Conservation (phyloP, 1,284 basidiomycete species). For the Papiliotrema laurentii region DNA sequence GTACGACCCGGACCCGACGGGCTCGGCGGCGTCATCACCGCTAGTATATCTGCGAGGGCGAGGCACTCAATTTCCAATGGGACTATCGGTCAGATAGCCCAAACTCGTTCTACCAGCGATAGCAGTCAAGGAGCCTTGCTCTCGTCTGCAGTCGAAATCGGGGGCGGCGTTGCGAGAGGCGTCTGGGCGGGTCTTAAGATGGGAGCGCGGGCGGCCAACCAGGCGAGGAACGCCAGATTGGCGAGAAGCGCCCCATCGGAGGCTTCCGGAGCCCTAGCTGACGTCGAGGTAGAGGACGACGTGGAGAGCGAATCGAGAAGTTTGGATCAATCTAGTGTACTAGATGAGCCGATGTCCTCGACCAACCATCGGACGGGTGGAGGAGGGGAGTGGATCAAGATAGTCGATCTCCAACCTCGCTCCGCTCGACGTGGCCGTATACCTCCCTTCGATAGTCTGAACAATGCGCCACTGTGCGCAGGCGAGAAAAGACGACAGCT, state of each 20-base stretch:
- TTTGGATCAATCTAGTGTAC: conserved; percentile 16
- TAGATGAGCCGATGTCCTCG: conserved; percentile 7
- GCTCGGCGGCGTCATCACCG: conserved; percentile 32
- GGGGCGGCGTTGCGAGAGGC: conserved; percentile 40
- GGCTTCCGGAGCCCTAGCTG: conserved; percentile 11
- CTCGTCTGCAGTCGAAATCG: conserved; percentile 38
- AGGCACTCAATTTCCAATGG: not conserved
- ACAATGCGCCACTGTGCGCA: not conserved
- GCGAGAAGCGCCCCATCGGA: conserved; percentile 36
- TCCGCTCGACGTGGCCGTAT: not conserved
- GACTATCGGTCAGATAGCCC: not conserved
- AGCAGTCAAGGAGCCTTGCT: conserved; percentile 25
- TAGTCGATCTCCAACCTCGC: conserved; percentile 32
- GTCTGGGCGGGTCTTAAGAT: conserved; percentile 45
- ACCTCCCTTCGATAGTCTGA: not conserved
- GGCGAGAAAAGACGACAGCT: not conserved
- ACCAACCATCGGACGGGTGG: not conserved
- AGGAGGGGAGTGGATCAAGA: conserved; percentile 37
- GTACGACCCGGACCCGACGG: conserved; percentile 23
- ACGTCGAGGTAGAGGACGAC: conserved; percentile 14
- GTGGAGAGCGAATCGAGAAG: conserved; percentile 9
- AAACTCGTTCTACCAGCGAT: not conserved
- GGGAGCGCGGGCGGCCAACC: conserved; percentile 33
- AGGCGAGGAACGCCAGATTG: conserved; percentile 22
- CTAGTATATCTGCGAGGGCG: conserved; percentile 3